Conservation (phyloP, 305 asterid genomes). For the Euphrasia arctica region DNA sequence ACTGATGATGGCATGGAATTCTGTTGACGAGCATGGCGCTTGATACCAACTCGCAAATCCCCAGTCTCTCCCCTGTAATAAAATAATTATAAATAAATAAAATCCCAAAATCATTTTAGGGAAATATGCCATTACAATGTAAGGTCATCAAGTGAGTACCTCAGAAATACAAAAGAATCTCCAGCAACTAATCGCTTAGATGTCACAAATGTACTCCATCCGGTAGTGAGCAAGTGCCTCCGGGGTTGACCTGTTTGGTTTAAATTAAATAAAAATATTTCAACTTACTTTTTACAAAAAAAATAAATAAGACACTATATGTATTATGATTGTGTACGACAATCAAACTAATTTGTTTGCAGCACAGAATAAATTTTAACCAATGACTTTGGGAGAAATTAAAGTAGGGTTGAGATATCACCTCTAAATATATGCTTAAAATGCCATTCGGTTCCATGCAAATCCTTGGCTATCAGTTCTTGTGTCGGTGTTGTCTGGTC, state of each 20-base stretch:
- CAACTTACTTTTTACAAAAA: neutral
- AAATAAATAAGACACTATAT: neutral
- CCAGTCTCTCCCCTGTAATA: conserved; percentile 69
- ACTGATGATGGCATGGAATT: conserved; percentile 88
- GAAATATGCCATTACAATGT: neutral
- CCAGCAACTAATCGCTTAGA: conserved; percentile 83
- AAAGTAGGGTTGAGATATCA: conserved; percentile 14
- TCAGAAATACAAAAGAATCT: conserved; percentile 75
- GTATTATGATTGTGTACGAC: neutral
- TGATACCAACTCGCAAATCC: conserved; percentile 83
- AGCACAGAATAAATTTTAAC: neutral
- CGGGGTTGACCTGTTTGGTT: conserved; percentile 71
- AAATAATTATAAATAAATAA: neutral
- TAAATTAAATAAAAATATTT: neutral
- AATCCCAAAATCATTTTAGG: neutral
- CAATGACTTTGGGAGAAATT: neutral
- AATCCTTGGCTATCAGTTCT: conserved; percentile 1
- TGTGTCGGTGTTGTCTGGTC: conserved; percentile 6
- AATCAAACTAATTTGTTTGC: neutral
- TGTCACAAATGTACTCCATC: conserved; percentile 92
- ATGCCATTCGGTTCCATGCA: conserved; percentile 1
- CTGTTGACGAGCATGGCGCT: conserved; percentile 69
- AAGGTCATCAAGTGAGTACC: conserved; percentile 17
- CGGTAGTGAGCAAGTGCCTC: conserved; percentile 86
- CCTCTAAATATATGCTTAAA: conserved; percentile 51